These are phyloP conservation scores for Scedosporium minutisporum DNA, from an alignment of 2,329 filamentous ascomycete species.

Conservation along the genomic window DNA sequence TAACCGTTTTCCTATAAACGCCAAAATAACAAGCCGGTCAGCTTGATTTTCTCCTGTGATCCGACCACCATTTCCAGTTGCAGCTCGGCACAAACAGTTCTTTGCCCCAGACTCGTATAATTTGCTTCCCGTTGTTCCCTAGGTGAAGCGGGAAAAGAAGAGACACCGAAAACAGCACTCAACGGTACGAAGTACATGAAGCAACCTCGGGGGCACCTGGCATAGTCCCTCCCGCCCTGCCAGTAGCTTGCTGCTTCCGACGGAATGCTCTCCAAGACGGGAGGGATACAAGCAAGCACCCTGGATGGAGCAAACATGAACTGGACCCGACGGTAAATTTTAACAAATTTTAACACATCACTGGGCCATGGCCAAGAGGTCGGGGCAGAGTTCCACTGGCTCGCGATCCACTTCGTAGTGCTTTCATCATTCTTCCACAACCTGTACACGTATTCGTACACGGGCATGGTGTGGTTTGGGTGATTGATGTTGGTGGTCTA, in stretches of 20 bases:
- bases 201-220: neutral
- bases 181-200: neutral
- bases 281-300: neutral
- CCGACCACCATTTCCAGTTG: neutral
- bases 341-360: neutral
- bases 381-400: too few species aligned
- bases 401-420: too few species aligned
- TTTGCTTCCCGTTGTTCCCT: neutral
- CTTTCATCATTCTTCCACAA: too few species aligned
- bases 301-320: neutral
- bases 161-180: neutral
- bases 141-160: neutral
- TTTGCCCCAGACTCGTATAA: neutral
- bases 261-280: neutral
- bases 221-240: neutral
- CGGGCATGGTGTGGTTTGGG: too few species aligned
- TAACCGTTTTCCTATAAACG: neutral
- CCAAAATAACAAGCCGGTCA: neutral
- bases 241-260: neutral
- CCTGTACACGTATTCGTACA: neutral
- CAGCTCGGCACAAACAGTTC: neutral
- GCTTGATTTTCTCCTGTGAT: neutral
- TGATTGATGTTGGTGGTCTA: neutral
- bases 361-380: too few species aligned
- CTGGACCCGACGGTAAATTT: neutral